Conservation (phyloP, 2,329 filamentous ascomycete genomes). For the Claviceps humidiphila region DNA sequence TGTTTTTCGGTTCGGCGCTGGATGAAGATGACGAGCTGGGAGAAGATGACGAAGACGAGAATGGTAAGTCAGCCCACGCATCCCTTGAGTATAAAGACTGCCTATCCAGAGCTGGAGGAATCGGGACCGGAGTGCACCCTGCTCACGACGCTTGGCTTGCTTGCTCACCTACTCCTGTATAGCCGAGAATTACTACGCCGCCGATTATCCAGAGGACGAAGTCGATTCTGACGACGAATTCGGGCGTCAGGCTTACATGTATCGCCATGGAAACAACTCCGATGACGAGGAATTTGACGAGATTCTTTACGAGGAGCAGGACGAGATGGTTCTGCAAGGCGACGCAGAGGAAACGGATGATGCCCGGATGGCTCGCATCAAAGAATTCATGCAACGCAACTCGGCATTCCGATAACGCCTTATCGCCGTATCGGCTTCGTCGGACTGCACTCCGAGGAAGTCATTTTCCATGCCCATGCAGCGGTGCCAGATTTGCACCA, state of each 20-base stretch:
- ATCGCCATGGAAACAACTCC: conserved; percentile 38
- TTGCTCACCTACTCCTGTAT: conserved; percentile 2
- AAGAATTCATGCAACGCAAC: conserved; percentile 23
- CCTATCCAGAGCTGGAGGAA: background rate
- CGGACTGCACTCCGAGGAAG: too few species aligned
- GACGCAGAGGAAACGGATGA: conserved; percentile 22
- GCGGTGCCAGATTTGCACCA: too few species aligned
- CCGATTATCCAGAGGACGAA: conserved; percentile 72
- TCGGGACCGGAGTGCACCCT: background rate
- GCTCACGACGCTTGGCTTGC: background rate
- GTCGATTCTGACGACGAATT: conserved; percentile 50
- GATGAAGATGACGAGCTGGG: conserved; percentile 48
- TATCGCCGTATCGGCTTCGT: too few species aligned
- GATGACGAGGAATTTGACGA: conserved; percentile 42
- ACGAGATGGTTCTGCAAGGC: conserved; percentile 25
- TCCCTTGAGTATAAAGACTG: too few species aligned
- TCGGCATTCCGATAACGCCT: conserved; percentile 9
- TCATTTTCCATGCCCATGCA: too few species aligned
- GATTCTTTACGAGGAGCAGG: conserved; percentile 22
- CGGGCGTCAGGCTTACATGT: conserved; percentile 41
- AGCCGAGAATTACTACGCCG: conserved; percentile 68
- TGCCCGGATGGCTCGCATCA: conserved; percentile 25
- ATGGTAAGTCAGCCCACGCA: conserved; percentile 31
- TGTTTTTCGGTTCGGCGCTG: conserved; percentile 46
- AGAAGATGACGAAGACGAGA: conserved; percentile 52